Percentiles rank a stretch among this genome's conserved stretches.
phyloP scores from a whole-genome alignment of 179 eudicot species.

The Beta corolliflora region DNA sequence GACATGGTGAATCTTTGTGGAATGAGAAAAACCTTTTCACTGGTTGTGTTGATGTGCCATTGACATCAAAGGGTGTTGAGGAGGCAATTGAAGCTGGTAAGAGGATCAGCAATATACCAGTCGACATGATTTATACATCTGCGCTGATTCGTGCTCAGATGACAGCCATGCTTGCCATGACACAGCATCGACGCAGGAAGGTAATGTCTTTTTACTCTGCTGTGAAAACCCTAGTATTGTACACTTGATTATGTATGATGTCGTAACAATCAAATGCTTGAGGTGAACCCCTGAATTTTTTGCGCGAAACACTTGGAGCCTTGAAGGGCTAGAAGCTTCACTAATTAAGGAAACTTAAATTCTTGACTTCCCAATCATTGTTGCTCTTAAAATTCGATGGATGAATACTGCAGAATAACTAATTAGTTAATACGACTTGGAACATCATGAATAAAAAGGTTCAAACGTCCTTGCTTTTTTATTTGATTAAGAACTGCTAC shows the following conservation, averaged over 20 bases:
- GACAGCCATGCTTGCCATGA: conserved; percentile 99
- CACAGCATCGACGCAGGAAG: conserved; percentile 93
- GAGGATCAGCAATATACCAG: conserved; percentile 93
- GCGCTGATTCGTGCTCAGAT: conserved; percentile 96
- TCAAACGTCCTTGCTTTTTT: not conserved
- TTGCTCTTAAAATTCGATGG: not conserved
- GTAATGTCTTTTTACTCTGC: conserved; percentile 35
- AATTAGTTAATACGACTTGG: not conserved
- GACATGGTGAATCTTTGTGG: conserved; percentile 99
- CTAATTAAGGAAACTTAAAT: not conserved
- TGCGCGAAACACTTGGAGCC: not conserved
- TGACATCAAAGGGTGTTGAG: conserved; percentile 88
- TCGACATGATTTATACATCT: conserved; percentile 89
- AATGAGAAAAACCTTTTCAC: conserved; percentile 96
- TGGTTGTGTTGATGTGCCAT: conserved; percentile 97
- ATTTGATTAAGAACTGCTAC: not conserved
- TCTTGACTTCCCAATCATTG: not conserved
- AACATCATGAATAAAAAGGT: not conserved
- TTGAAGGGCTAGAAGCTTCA: not conserved
- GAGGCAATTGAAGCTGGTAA: conserved; percentile 98
- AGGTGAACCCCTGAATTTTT: not conserved
- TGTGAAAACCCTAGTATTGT: not conserved
- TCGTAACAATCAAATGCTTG: not conserved
- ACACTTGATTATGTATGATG: not conserved
- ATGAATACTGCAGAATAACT: not conserved